Evolutionary conservation across 2,329 filamentous ascomycete genomes (phyloP).

Genomic region (Fusarium sp.): DNA sequence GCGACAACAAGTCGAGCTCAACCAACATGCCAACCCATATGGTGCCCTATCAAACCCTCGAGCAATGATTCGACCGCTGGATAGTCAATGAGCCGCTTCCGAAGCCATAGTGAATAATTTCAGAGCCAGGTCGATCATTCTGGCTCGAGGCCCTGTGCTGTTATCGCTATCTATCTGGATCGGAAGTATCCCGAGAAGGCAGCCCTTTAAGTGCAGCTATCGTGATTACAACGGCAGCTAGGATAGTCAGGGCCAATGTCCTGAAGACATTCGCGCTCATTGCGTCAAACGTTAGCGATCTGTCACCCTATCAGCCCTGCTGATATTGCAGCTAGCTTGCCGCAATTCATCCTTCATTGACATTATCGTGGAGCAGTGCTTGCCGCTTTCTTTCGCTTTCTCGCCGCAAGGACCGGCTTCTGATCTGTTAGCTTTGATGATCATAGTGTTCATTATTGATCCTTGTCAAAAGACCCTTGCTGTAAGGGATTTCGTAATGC

Average conservation of each 20-base stretch:
- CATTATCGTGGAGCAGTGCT: background rate
- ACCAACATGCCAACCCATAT: slow-evolving; percentile 11
- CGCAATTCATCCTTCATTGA: background rate
- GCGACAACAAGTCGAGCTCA: slow-evolving; percentile 21
- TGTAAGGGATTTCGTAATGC: slow-evolving; percentile 28
- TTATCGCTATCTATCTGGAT: background rate
- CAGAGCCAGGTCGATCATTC: background rate
- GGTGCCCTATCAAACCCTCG: background rate
- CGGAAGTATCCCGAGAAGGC: background rate
- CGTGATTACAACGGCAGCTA: background rate
- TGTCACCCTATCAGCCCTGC: background rate
- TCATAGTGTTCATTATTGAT: slow-evolving; percentile 13
- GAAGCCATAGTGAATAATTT: slow-evolving; percentile 3
- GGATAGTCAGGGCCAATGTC: background rate
- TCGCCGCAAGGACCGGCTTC: slow-evolving; percentile 11
- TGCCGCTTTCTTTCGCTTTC: background rate
- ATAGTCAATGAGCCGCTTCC: slow-evolving; percentile 2
- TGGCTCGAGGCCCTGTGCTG: background rate
- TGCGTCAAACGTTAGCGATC: background rate
- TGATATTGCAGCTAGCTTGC: background rate
- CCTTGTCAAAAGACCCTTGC: slow-evolving; percentile 30
- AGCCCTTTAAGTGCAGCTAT: background rate
- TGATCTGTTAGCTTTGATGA: slow-evolving; percentile 11
- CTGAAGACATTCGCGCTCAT: background rate
- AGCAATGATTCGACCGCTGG: background rate